Base-by-base conservation (phyloP, 768 basidiomycete species). In the Lentinula sp. region DNA sequence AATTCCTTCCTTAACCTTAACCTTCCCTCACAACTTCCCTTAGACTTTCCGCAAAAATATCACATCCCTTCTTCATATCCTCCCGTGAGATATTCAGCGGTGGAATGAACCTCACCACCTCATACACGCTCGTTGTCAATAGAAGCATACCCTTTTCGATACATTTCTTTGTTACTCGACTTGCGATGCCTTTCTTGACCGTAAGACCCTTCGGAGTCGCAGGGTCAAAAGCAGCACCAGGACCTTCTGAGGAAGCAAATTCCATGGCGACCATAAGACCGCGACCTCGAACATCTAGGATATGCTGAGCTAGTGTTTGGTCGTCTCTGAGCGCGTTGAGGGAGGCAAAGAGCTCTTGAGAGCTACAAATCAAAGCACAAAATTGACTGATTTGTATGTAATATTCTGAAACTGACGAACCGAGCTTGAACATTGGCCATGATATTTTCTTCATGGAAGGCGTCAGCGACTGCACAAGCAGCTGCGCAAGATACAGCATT, bases 401-500 rank as follows among this genome's bases (percentile, higher is more conserved):
- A 12, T n/a, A 15, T 46, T 2, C 13, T 10, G 8, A 52, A n/a
- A 61, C 16, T 51, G 15, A 50, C 76, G 8, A 66, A 89, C 85
- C 95, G 81, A 5, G 78, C 81, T 55, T 81, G 74, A 45, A 95
- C 93, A 68, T 97, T 97, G 9, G 82, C 81, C 18, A 95, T 78
- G 50, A 95, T 80, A n/a, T 88, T 84, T 66, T 95, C 93, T 63
- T 90, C 86, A 56, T 79, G 75, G 72, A 97, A 86, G 1, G 79
- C 88, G 59, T 93, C 88, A 20, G 81, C 82, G 18, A 91, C 90
- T 0, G 95, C 94, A 20, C 88, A 79, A 3, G 87, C 95, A 4
- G 96, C 96, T 0, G 96, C 95, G 68, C 95, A 98, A 0, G 91
- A 80, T 0, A 98, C 92, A 0, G 92, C 87, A 67, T 96, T 98